Conservation (phyloP, 345 rosid genomes). For the Brassica cretica region DNA sequence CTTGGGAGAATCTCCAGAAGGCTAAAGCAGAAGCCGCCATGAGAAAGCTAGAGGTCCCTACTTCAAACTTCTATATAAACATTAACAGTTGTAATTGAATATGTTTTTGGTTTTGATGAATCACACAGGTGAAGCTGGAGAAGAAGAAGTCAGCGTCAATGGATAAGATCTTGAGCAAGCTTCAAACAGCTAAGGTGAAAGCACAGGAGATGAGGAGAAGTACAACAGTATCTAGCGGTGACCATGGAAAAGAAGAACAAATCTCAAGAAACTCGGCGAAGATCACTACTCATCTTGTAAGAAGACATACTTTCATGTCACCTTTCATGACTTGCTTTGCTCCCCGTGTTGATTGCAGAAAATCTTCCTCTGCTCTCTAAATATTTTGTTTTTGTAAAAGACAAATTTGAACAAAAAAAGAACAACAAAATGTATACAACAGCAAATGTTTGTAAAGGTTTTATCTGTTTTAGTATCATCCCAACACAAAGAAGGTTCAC, state of each 20-base stretch:
- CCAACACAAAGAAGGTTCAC: slow-evolving; percentile 14
- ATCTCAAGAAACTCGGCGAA: slow-evolving; percentile 41
- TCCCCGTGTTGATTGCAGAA: slow-evolving; percentile 44
- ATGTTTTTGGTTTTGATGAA: background rate
- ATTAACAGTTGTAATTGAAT: background rate
- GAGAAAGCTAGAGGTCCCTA: slow-evolving; percentile 75
- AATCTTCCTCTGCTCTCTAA: slow-evolving; percentile 36
- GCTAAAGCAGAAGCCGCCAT: slow-evolving; percentile 99
- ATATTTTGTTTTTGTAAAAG: background rate
- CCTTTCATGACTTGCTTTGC: slow-evolving; percentile 59
- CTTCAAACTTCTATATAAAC: background rate
- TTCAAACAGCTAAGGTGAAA: slow-evolving; percentile 60
- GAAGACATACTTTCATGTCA: slow-evolving; percentile 39
- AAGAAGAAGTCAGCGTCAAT: slow-evolving; percentile 86
- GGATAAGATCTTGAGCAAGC: slow-evolving; percentile 78
- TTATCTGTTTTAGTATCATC: background rate
- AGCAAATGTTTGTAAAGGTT: slow-evolving; percentile 23
- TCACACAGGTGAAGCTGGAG: slow-evolving; percentile 69
- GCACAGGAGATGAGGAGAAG: slow-evolving; percentile 74
- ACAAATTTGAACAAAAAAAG: slow-evolving; percentile 1
- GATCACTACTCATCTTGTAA: slow-evolving; percentile 42
- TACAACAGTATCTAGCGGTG: slow-evolving; percentile 43
- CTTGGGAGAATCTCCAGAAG: slow-evolving; percentile 97
- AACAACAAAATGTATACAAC: background rate
- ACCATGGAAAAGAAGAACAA: slow-evolving; percentile 27